Evolutionary conservation across 192 early-diverging fungal genomes (phyloP).

Genomic region (Coemansia brasiliensis): DNA sequence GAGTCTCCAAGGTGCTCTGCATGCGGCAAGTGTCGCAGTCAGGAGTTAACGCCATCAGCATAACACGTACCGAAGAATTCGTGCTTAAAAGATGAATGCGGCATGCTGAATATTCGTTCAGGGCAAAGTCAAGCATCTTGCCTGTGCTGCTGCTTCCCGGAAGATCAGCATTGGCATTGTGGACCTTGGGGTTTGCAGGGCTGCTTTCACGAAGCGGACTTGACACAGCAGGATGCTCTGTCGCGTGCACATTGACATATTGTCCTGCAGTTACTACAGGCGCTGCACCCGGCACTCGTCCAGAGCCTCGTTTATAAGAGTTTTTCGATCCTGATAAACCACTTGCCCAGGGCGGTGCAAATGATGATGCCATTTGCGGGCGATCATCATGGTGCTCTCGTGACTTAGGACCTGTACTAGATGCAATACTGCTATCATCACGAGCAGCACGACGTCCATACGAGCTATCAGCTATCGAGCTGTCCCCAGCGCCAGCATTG

Average conservation of each 20-base stretch:
- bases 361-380: constrained; percentile 19
- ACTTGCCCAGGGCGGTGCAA: neutral
- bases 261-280: constrained; percentile 15
- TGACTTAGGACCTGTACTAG: neutral
- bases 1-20: constrained; percentile 21
- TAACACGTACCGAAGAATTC: constrained; percentile 38
- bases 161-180: neutral
- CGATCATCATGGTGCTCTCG: neutral
- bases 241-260: constrained; percentile 14
- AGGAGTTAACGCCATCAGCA: constrained; percentile 48
- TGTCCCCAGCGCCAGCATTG: neutral
- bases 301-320: too few relatives aligned
- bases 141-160: constrained; percentile 2
- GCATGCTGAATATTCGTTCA: constrained; percentile 41
- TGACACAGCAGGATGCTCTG: constrained; percentile 5
- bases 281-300: neutral
- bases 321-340: too few relatives aligned
- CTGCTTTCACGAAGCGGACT: constrained; percentile 10
- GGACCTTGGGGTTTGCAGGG: neutral
- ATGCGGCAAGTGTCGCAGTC: constrained; percentile 40
- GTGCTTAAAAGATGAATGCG: constrained; percentile 40
- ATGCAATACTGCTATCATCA: too few relatives aligned
- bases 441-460: neutral
- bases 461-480: constrained; percentile 1
- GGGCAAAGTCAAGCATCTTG: constrained; percentile 26